Conservation (phyloP, 2,329 filamentous ascomycete species). For the Sphaerostilbella broomeana region DNA sequence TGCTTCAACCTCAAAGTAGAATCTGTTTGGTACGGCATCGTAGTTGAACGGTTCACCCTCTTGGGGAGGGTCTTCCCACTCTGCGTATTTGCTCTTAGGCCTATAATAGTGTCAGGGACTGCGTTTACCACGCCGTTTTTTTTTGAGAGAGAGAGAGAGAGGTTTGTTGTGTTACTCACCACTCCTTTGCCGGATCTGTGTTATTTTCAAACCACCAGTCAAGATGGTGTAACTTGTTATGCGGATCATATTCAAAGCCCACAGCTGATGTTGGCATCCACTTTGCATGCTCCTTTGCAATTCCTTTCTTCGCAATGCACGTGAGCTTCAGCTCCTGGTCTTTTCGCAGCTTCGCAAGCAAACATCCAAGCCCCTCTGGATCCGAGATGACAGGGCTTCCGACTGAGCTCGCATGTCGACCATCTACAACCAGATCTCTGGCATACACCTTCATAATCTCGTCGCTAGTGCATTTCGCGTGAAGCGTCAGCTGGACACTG, state of each 20-base stretch:
- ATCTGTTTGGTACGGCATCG: slow-evolving; percentile 73
- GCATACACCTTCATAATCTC: slow-evolving; percentile 93
- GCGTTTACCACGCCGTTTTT: neutral
- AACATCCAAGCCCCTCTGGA: slow-evolving; percentile 68
- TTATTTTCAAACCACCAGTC: slow-evolving; percentile 86
- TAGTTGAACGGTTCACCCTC: slow-evolving; percentile 88
- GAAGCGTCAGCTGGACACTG: slow-evolving; percentile 74
- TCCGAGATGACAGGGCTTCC: slow-evolving; percentile 81
- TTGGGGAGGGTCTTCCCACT: slow-evolving; percentile 70
- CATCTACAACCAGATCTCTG: slow-evolving; percentile 71
- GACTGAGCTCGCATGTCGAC: slow-evolving; percentile 65
- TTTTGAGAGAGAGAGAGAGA: neutral
- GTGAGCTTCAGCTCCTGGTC: slow-evolving; percentile 85
- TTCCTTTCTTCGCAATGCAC: slow-evolving; percentile 96
- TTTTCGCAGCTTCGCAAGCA: slow-evolving; percentile 85
- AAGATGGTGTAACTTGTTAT: slow-evolving; percentile 88
- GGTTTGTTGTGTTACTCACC: slow-evolving; percentile 48
- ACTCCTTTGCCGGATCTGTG: slow-evolving; percentile 71
- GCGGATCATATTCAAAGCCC: slow-evolving; percentile 95
- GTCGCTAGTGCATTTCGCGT: slow-evolving; percentile 78
- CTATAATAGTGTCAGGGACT: slow-evolving; percentile 32
- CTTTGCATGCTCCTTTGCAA: slow-evolving; percentile 97
- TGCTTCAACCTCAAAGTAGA: slow-evolving; percentile 92
- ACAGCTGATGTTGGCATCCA: slow-evolving; percentile 92
- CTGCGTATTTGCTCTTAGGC: slow-evolving; percentile 75